Evolutionary conservation across 768 basidiomycete genomes (phyloP).

Genomic region (Hydnum rufescens): DNA sequence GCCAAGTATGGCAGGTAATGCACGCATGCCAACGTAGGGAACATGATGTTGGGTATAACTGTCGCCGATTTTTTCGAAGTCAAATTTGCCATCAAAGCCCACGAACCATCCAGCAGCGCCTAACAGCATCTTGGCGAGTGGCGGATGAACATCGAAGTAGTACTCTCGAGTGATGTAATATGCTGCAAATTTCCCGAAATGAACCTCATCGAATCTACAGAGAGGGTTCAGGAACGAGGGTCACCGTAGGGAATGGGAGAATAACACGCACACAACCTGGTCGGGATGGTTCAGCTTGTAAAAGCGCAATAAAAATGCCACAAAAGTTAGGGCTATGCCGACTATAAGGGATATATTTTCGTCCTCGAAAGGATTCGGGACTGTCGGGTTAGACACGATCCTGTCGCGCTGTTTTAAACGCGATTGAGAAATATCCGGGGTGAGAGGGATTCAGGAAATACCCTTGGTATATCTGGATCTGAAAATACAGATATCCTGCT

Average conservation of each 20-base stretch:
- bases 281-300: conserved; percentile 91
- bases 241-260: too few relatives aligned
- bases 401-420: not conserved
- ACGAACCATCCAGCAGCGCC: conserved; percentile 91
- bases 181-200: conserved; percentile 95
- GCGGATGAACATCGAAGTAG: conserved; percentile 99
- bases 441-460: not conserved
- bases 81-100: conserved; percentile 85
- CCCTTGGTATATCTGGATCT: not conserved
- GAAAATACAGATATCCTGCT: not conserved
- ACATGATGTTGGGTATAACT: conserved; percentile 73
- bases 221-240: not conserved
- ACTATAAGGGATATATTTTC: not conserved
- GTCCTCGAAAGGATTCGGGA: not conserved
- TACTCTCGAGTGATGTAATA: conserved; percentile 87
- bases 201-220: conserved; percentile 84
- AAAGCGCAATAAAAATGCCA: conserved; percentile 72
- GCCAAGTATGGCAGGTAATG: conserved; percentile 78
- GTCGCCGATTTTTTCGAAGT: conserved; percentile 91
- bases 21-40: conserved; percentile 85
- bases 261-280: conserved; percentile 62
- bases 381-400: not conserved
- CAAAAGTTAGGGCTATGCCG: conserved; percentile 25
- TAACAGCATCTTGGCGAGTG: conserved; percentile 87
- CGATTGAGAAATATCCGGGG: not conserved